These are phyloP conservation scores for Paramecium caudatum DNA, from an alignment of 73 alveolate species.

Conservation along the genomic window DNA sequence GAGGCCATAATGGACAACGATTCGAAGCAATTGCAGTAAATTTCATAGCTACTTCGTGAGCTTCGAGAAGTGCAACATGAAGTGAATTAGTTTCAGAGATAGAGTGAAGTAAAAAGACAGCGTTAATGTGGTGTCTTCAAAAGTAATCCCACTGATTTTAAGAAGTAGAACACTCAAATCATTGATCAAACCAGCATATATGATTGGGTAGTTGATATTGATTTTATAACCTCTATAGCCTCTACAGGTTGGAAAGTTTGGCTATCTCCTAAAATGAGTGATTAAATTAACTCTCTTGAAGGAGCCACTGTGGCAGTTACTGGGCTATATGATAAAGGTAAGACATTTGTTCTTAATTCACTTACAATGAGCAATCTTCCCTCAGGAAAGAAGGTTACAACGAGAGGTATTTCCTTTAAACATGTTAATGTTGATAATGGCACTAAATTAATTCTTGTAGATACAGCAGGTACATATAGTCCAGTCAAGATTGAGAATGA, in stretches of 20 bases:
- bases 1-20: slow-evolving; percentile 21
- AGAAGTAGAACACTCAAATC: slow-evolving; percentile 1
- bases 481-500: slow-evolving; percentile 75
- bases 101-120: slow-evolving; percentile 39
- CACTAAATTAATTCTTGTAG: slow-evolving; percentile 66
- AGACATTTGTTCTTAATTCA: slow-evolving; percentile 64
- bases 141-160: slow-evolving; percentile 55
- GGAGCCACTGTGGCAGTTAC: slow-evolving; percentile 76
- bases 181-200: slow-evolving; percentile 70
- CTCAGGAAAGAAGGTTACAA: slow-evolving; percentile 68
- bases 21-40: background rate
- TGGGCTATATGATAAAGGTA: slow-evolving; percentile 74
- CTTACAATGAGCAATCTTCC: slow-evolving; percentile 60
- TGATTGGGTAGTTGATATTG: slow-evolving; percentile 78
- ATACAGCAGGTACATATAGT: slow-evolving; percentile 75
- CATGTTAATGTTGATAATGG: slow-evolving; percentile 71
- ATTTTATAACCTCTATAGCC: slow-evolving; percentile 62
- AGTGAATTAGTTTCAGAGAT: slow-evolving; percentile 10
- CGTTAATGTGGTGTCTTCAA: slow-evolving; percentile 59
- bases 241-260: slow-evolving; percentile 71
- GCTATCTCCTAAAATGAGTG: slow-evolving; percentile 14
- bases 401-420: slow-evolving; percentile 72
- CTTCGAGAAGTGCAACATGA: slow-evolving; percentile 15
- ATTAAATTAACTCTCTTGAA: slow-evolving; percentile 15
- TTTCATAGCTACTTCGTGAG: background rate